Conservation (phyloP, 805 yeast genomes). For the Yamadazyma philogaea region DNA sequence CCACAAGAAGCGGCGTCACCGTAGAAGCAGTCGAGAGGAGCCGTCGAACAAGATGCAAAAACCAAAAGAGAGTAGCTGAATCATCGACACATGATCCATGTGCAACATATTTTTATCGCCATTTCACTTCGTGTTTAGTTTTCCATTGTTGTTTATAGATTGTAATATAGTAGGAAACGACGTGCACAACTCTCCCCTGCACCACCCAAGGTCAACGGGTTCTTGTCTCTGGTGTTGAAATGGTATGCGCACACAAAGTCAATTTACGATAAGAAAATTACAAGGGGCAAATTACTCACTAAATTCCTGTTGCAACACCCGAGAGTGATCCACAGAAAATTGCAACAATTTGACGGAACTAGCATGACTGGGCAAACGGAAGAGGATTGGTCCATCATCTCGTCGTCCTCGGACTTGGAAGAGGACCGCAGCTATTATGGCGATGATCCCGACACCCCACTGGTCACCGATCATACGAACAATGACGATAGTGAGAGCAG, state of each 20-base stretch:
- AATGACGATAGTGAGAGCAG: background rate
- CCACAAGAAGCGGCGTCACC: constrained; percentile 8
- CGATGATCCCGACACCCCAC: constrained; percentile 2
- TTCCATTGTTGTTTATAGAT: background rate
- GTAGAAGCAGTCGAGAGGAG: background rate
- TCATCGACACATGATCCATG: background rate
- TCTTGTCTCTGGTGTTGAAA: constrained; percentile 4
- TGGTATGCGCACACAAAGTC: constrained; percentile 6
- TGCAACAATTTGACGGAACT: background rate
- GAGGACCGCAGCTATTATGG: constrained; percentile 26
- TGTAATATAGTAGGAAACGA: background rate
- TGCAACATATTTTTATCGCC: no score
- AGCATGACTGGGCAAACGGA: constrained; percentile 20
- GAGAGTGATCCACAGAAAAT: no score
- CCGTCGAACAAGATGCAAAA: background rate
- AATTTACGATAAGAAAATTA: background rate
- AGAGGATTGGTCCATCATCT: constrained; percentile 46
- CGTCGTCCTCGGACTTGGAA: constrained; percentile 40
- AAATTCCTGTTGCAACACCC: no score
- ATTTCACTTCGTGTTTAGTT: background rate
- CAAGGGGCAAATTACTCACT: constrained; percentile 3
- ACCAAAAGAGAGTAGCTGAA: background rate
- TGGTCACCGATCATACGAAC: background rate
- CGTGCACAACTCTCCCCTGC: no score
- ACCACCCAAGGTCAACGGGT: background rate